Conservation (phyloP, 257 asterid species). For the Paraleonurus japonicus region DNA sequence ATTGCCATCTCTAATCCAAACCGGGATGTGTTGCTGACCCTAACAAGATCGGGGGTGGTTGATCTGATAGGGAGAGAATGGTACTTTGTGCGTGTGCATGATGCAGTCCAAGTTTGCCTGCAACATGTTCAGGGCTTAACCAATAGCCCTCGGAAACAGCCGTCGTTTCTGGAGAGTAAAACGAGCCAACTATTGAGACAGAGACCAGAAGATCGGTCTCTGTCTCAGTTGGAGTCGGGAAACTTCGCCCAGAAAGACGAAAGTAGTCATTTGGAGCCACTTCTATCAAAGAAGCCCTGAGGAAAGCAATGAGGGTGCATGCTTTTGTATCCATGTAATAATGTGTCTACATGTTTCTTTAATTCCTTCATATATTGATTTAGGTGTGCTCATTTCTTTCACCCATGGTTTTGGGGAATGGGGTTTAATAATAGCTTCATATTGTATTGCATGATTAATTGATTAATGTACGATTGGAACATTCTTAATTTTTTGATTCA, state of each 20-base stretch:
- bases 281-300: conserved; percentile 53
- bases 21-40: conserved; percentile 69
- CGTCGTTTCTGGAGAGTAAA: conserved; percentile 38
- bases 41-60: conserved; percentile 64
- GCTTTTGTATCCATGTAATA: conserved; percentile 26
- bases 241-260: conserved; percentile 26
- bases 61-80: conserved; percentile 88
- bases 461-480: not conserved
- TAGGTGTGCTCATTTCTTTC: conserved; percentile 22
- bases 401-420: no score
- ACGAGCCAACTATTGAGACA: conserved; percentile 46
- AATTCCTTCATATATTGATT: conserved; percentile 2
- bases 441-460: not conserved
- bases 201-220: conserved; percentile 48
- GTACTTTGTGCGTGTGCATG: conserved; percentile 91
- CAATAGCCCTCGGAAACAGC: conserved; percentile 38
- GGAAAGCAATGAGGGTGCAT: conserved; percentile 19
- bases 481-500: not conserved
- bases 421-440: not conserved
- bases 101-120: conserved; percentile 90
- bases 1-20: conserved; percentile 89
- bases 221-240: conserved; percentile 68
- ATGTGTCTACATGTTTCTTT: conserved; percentile 26
- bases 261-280: conserved; percentile 60
- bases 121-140: conserved; percentile 62